Evolutionary conservation across 768 basidiomycete genomes (phyloP), one percentile per base, ranked within the genome.

Genomic region (Lentinula raphanica): DNA sequence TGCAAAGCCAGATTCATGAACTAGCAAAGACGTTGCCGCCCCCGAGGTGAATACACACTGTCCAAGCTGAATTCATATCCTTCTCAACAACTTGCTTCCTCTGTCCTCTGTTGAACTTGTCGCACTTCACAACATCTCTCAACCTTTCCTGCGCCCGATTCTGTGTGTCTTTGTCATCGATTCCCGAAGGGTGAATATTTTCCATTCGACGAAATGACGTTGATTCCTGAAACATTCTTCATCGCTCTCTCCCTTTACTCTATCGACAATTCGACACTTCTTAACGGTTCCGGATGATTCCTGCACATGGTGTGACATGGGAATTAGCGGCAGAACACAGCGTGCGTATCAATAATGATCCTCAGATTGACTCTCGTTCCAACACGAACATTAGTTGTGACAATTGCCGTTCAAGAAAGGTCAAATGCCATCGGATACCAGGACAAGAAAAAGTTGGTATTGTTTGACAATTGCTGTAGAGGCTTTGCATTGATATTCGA

Each of bases 341-440:
- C 42, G 42, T 44, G 42, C 42, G 42, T 44, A 19, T 21, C 42
- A 44, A 17, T 9, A 17, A 44, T 44, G 2, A 44, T n/a, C 11
- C 21, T 9, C 19, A 12, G 6, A 21, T 44, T 12, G 9, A 7
- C 21, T 44, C 42, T 23, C 21, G 21, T 44, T 44, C 42, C 15
- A 93, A 92, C 69, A 93, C 94, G 74, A 95, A 95, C 68, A 90
- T 92, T 21, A 93, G 94, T 27, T 95, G 93, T 72, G 93, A 95
- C 76, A 89, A 89, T 54, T 95, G 93, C 84, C 88, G 92, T 73
- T 79, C 88, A 38, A 81, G 92, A 62, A 94, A 94, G 76, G 92
- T 94, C 64, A 93, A 92, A 71, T 94, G 92, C 68, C 84, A 90
- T 74, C 83, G 88, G 59, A 71, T 91, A 19, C 87, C 89, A 31